phyloP scores from a whole-genome alignment of 139 green algal species.

The Volvox reticuliferus region DNA sequence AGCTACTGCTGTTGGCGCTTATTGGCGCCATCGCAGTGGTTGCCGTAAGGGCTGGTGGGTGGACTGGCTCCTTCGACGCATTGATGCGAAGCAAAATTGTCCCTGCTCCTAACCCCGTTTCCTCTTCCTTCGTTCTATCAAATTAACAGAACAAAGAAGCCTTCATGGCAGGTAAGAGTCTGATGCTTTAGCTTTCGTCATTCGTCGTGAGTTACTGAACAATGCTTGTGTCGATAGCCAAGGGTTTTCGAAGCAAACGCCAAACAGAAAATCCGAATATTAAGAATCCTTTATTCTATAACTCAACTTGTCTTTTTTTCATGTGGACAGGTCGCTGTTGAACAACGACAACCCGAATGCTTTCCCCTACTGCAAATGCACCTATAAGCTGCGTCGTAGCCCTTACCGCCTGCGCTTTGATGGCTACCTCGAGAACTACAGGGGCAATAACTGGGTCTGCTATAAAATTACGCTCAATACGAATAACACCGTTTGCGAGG shows the following conservation, averaged over 20 bases:
- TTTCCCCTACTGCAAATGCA: conserved; percentile 31
- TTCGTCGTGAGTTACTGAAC: conserved; percentile 6
- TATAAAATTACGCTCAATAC: neutral
- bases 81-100: neutral
- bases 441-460: conserved; percentile 17
- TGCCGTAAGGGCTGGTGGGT: conserved; percentile 6
- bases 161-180: neutral
- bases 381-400: neutral
- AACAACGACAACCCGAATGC: conserved; percentile 7
- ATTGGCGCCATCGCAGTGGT: conserved; percentile 6
- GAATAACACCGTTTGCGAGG: neutral
- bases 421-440: neutral
- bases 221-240: neutral
- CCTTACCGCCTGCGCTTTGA: conserved; percentile 5
- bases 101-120: neutral
- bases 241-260: no score
- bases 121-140: neutral
- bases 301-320: neutral
- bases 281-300: neutral
- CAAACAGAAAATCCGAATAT: no score
- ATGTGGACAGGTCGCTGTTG: neutral
- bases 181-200: neutral
- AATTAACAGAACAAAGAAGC: neutral
- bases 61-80: neutral
- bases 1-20: conserved; percentile 32